Conservation (phyloP, 1,284 basidiomycete species). For the Cutaneotrichosporon spelunceum region DNA sequence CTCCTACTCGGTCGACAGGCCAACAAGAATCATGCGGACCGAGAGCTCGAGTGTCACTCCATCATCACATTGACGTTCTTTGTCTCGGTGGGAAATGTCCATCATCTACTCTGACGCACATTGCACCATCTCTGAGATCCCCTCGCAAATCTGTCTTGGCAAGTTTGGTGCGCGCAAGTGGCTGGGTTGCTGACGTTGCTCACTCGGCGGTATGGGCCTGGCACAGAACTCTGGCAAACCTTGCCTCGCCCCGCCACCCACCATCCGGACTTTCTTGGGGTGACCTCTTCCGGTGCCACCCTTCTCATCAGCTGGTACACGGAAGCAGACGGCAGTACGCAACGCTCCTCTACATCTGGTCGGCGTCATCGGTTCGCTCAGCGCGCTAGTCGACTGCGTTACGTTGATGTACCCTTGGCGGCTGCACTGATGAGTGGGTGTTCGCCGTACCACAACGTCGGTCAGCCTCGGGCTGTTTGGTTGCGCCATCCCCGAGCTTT, state of each 20-base stretch:
- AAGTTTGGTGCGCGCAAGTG: slow-evolving; percentile 21
- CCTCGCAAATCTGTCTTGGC: slow-evolving; percentile 21
- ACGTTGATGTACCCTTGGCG: slow-evolving; percentile 13
- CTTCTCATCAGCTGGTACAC: slow-evolving; percentile 53
- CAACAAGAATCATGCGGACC: slow-evolving; percentile 28
- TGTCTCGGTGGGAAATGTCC: slow-evolving; percentile 19
- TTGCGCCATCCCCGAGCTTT: slow-evolving; percentile 20
- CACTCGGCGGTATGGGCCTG: slow-evolving; percentile 41
- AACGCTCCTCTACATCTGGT: slow-evolving; percentile 50
- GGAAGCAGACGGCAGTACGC: slow-evolving; percentile 49
- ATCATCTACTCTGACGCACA: slow-evolving; percentile 34
- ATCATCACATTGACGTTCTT: slow-evolving; percentile 48
- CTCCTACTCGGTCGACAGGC: slow-evolving; percentile 23
- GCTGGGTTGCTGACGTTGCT: slow-evolving; percentile 18
- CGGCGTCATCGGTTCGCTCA: slow-evolving; percentile 19
- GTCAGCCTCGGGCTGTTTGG: too few relatives aligned
- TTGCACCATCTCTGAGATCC: not conserved
- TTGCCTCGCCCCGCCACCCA: slow-evolving; percentile 50
- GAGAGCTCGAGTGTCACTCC: slow-evolving; percentile 38
- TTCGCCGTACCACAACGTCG: too few relatives aligned
- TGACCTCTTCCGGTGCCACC: slow-evolving; percentile 48
- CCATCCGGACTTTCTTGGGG: slow-evolving; percentile 48
- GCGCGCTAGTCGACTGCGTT: slow-evolving; percentile 13
- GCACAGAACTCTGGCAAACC: slow-evolving; percentile 42
- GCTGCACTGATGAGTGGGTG: slow-evolving; percentile 21